Conservation (phyloP, 169 alveolate species). For the Eimeria tenella region DNA sequence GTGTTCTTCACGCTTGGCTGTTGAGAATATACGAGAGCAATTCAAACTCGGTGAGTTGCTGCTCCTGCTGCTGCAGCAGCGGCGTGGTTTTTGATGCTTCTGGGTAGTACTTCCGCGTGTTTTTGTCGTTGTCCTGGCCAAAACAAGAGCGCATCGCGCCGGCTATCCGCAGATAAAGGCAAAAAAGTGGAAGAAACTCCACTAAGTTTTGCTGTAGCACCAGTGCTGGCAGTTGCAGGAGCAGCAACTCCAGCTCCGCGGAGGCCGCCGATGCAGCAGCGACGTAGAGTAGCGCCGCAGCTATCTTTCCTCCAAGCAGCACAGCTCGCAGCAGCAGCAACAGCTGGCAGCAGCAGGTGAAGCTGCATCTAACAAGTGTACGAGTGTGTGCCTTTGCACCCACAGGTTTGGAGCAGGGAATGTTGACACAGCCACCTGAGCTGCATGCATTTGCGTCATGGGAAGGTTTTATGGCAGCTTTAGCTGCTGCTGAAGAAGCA, state of each 20-base stretch:
- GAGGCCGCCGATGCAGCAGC: too few relatives aligned
- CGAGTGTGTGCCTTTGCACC: background rate
- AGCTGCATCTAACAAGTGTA: background rate
- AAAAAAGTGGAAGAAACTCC: too few relatives aligned
- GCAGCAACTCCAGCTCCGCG: background rate
- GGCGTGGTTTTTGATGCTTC: background rate
- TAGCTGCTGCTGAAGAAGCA: background rate
- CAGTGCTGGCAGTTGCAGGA: background rate
- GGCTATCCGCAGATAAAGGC: too few relatives aligned
- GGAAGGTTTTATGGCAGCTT: slow-evolving; percentile 56
- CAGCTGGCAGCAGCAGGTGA: background rate
- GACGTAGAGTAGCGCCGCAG: too few relatives aligned
- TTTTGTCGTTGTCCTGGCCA: too few relatives aligned
- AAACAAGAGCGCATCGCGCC: too few relatives aligned
- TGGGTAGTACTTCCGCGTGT: too few relatives aligned
- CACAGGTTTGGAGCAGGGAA: slow-evolving; percentile 73
- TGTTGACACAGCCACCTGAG: slow-evolving; percentile 63
- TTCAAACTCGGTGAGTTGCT: slow-evolving; percentile 52
- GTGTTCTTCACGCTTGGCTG: slow-evolving; percentile 47
- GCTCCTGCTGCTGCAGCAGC: background rate
- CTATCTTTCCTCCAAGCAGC: too few relatives aligned
- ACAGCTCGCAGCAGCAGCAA: too few relatives aligned
- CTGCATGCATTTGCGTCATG: slow-evolving; percentile 72
- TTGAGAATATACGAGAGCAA: slow-evolving; percentile 66
- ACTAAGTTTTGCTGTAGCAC: too few relatives aligned